These are phyloP conservation scores for Sugiyamaella neomexicana DNA, from an alignment of 1,139 yeast species.

Conservation along the genomic window DNA sequence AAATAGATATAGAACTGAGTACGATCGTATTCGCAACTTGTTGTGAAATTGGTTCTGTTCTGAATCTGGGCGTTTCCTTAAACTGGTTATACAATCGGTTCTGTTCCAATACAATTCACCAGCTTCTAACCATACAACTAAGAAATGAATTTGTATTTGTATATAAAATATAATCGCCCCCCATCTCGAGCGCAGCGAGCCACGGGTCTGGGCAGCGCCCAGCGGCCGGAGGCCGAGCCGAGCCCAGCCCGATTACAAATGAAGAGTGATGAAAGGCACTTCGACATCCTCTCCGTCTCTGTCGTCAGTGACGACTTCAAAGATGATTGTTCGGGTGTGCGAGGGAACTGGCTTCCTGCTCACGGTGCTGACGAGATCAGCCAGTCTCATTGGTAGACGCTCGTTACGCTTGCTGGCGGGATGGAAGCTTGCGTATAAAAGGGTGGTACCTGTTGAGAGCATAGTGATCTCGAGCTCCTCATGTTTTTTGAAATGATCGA, in stretches of 20 bases:
- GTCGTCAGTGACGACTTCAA: slow-evolving; percentile 93
- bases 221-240: neutral
- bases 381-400: slow-evolving; percentile 63
- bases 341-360: slow-evolving; percentile 81
- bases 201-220: neutral
- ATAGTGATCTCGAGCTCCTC: slow-evolving; percentile 87
- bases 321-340: slow-evolving; percentile 71
- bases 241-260: slow-evolving; percentile 21
- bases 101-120: too few relatives aligned
- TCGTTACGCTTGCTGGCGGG: slow-evolving; percentile 88
- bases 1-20: too few relatives aligned
- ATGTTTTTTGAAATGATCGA: slow-evolving; percentile 72
- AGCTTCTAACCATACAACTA: too few relatives aligned
- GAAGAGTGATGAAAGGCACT: slow-evolving; percentile 69
- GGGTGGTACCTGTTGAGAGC: slow-evolving; percentile 88
- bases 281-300: slow-evolving; percentile 93
- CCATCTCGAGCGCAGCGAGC: neutral
- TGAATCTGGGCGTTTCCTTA: too few relatives aligned
- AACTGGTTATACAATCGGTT: too few relatives aligned
- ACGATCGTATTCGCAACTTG: too few relatives aligned
- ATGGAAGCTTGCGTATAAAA: slow-evolving; percentile 89
- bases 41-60: too few relatives aligned
- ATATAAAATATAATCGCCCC: too few relatives aligned
- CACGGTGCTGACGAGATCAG: slow-evolving; percentile 75
- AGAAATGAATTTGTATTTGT: too few relatives aligned